A percentile compares a stretch with the other conserved stretches of the same genome.
These are phyloP conservation scores for Gossypium schwendimanii DNA, from an alignment of 441 rosid species.

Conservation along the genomic window DNA sequence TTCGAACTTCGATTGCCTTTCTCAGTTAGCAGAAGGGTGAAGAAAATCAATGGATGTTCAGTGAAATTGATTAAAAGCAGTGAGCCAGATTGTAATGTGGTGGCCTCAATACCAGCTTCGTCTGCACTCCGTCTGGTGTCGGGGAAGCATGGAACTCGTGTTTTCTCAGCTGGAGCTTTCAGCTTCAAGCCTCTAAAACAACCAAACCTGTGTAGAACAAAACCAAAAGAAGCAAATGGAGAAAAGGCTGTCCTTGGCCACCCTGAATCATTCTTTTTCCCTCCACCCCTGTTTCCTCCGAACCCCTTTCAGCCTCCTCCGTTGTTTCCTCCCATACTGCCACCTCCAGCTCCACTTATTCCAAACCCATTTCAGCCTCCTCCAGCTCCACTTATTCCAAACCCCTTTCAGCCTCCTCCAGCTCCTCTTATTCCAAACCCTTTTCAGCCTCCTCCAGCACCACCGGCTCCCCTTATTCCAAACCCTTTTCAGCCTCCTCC, in stretches of 20 bases:
- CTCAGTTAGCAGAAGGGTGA: constrained; percentile 51
- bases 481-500: not conserved
- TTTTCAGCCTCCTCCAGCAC: not conserved
- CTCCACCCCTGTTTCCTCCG: not conserved
- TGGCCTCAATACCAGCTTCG: constrained; percentile 57
- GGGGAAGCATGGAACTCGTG: constrained; percentile 35
- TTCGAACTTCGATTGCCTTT: constrained; percentile 61
- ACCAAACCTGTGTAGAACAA: constrained; percentile 55
- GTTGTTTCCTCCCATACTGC: not conserved
- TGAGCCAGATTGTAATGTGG: constrained; percentile 50
- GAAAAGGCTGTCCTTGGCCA: no score
- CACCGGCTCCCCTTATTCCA: not conserved
- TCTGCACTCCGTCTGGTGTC: constrained; percentile 50
- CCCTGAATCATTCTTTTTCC: not conserved
- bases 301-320: not conserved
- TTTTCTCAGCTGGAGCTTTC: constrained; percentile 80
- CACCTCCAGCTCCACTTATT: not conserved
- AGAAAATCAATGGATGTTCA: constrained; percentile 52
- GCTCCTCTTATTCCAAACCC: not conserved
- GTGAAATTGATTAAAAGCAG: constrained; percentile 61
- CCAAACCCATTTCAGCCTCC: not conserved
- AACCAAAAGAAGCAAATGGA: constrained; percentile 24
- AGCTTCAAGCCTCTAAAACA: constrained; percentile 68
- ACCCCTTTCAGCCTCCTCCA: not conserved
- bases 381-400: not conserved